These are phyloP conservation scores for Stagonosporopsis tanaceti DNA, from an alignment of 2,329 filamentous ascomycete species.

Conservation along the genomic window DNA sequence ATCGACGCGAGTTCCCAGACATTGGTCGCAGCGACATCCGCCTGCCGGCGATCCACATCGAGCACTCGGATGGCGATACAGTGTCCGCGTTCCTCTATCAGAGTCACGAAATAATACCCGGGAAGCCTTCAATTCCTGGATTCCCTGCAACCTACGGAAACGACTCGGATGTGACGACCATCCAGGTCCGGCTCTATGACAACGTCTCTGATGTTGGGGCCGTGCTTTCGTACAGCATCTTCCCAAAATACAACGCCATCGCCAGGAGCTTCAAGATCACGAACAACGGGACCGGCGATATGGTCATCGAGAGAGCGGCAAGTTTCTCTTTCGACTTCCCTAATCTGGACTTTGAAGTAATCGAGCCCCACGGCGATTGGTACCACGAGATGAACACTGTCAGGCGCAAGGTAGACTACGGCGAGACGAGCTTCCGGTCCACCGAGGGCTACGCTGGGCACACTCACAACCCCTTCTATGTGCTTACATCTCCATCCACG, in stretches of 20 bases:
- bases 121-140: slow-evolving; percentile 65
- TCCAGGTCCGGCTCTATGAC: slow-evolving; percentile 67
- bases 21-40: slow-evolving; percentile 70
- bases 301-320: slow-evolving; percentile 64
- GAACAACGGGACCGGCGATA: slow-evolving; percentile 63
- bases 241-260: slow-evolving; percentile 68
- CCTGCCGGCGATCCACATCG: slow-evolving; percentile 67
- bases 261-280: slow-evolving; percentile 68
- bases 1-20: slow-evolving; percentile 70
- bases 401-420: slow-evolving; percentile 64
- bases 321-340: slow-evolving; percentile 70
- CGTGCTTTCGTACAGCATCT: slow-evolving; percentile 69
- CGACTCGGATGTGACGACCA: slow-evolving; percentile 64
- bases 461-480: slow-evolving; percentile 70
- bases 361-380: slow-evolving; percentile 71
- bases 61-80: slow-evolving; percentile 65
- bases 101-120: slow-evolving; percentile 62
- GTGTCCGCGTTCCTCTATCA: slow-evolving; percentile 67
- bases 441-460: slow-evolving; percentile 69
- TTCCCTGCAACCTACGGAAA: slow-evolving; percentile 67
- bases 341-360: slow-evolving; percentile 67
- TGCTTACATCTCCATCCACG: slow-evolving; percentile 63
- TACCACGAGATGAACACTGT: slow-evolving; percentile 64
- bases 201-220: slow-evolving; percentile 65
- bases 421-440: slow-evolving; percentile 66